These are phyloP conservation scores for Pythium pyrilobum DNA, from an alignment of 352 stramenopile genomes.

Conservation along the genomic window DNA sequence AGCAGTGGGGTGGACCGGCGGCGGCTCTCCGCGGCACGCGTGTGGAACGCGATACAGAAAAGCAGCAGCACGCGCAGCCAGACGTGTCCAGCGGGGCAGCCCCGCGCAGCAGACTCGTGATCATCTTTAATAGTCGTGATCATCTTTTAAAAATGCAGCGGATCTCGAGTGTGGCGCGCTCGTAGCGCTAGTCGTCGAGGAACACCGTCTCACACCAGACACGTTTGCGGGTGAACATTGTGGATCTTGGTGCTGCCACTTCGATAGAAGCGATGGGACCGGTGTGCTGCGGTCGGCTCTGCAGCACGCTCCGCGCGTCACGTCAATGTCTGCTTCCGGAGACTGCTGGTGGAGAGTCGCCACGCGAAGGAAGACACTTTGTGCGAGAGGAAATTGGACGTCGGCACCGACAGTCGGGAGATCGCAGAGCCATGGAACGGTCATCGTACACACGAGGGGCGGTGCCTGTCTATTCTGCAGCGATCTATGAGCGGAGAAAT, in stretches of 20 bases:
- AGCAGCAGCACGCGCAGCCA: slow-evolving; percentile 38
- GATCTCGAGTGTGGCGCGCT: slow-evolving; percentile 32
- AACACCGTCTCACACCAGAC: slow-evolving; percentile 33
- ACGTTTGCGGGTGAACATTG: background rate
- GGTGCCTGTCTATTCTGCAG: background rate
- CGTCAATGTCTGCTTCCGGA: background rate
- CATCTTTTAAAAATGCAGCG: slow-evolving; percentile 12
- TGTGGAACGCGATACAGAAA: slow-evolving; percentile 20
- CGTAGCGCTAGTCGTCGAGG: slow-evolving; percentile 51
- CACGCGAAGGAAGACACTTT: background rate
- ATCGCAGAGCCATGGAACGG: slow-evolving; percentile 4
- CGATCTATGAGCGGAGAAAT: background rate
- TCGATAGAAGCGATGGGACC: background rate
- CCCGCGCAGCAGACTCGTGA: slow-evolving; percentile 26
- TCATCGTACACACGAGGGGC: background rate
- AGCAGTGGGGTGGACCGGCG: background rate
- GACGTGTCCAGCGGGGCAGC: slow-evolving; percentile 39
- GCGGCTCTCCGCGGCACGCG: background rate
- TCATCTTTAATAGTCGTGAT: slow-evolving; percentile 24
- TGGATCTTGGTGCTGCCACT: background rate
- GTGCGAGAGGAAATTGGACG: background rate
- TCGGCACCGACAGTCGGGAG: background rate
- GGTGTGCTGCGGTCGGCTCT: too few species aligned
- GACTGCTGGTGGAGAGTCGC: background rate
- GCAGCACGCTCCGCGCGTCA: too few species aligned